Evolutionary conservation across 2,329 filamentous ascomycete genomes (phyloP), one percentile per base, ranked within the genome.

Genomic region (Xylariaceae sp.): DNA sequence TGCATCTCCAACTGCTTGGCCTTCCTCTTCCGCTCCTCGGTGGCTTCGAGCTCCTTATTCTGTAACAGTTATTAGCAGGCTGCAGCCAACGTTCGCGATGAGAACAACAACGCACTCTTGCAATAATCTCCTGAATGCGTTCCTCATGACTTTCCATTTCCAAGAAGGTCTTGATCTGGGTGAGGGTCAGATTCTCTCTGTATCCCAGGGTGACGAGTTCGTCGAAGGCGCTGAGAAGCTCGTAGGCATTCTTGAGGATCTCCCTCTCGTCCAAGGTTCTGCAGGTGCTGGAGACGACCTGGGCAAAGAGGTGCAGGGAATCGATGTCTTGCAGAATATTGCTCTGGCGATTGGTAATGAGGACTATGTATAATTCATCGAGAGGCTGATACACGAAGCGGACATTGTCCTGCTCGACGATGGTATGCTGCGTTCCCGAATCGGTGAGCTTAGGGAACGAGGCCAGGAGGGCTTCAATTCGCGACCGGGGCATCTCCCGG

Each of bases 111-210:
- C 81, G 64, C 85, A 93, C 89, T 73, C 91, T 83, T 63, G 92
- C 91, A 72, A 97, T 97, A 64, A 97, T 99, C 73, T 97, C 94
- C 76, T 99, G 94, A 68, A 99, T 97, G 73, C 94, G 87, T 82
- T 99, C 94, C 77, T 99, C 95, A 72, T 99, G 94, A 76, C 89
- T 94, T 76, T 99, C 94, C 94, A 99, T 99, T 73, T 97, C 95
- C 67, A 99, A 77, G 81, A 99, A 99, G 2, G 94, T 97, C 83
- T 95, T 97, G 80, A 99, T 99, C 78, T 99, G 95, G 76, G 87
- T 90, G 70, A 99, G 85, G 23, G 93, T 95, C 67, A 99, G 79
- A 76, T 99, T 99, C 79, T 99, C 94, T 71, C 94, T 80, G 78
- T 99, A 97, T 10, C 94, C 94, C 64, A 96, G 81, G 0, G 93